phyloP scores from a whole-genome alignment of 495 filamentous ascomycete genomes.

The Podospora sp. region DNA sequence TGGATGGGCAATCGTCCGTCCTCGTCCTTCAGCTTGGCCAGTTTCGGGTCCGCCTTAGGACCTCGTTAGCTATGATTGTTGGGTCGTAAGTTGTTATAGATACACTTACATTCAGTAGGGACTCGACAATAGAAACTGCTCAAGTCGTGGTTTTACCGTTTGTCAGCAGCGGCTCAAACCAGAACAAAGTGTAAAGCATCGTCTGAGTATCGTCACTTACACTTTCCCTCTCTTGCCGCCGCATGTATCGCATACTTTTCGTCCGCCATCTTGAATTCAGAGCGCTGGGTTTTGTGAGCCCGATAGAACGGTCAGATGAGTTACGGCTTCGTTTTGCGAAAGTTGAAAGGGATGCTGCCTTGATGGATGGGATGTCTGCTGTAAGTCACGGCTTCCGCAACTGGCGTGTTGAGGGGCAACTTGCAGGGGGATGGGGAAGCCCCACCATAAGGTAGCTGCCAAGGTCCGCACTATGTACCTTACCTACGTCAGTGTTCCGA shows the following conservation, averaged over 20 bases:
- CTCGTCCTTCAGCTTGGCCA: conserved; percentile 73
- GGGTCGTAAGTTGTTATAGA: background rate
- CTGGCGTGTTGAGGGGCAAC: conserved; percentile 5
- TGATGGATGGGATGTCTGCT: background rate
- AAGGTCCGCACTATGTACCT: no score
- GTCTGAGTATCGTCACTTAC: conserved; percentile 50
- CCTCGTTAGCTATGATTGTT: conserved; percentile 1
- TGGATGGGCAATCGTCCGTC: conserved; percentile 93
- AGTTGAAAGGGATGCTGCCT: background rate
- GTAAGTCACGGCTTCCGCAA: conserved; percentile 16
- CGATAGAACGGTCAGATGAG: no score
- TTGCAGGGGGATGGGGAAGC: background rate
- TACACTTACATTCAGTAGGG: conserved; percentile 64
- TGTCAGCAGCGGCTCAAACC: background rate
- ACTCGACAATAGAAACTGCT: conserved; percentile 61
- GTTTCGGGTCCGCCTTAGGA: conserved; percentile 74
- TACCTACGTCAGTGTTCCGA: no score
- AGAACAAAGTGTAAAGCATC: background rate
- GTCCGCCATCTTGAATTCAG: conserved; percentile 6
- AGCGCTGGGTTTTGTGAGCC: background rate
- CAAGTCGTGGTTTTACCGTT: background rate
- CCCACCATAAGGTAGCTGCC: background rate
- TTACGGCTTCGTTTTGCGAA: background rate
- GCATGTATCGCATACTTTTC: conserved; percentile 57
- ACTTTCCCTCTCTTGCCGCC: conserved; percentile 82